Evolutionary conservation across 2,329 filamentous ascomycete species (phyloP).

Genomic region (Aspergillus felis): DNA sequence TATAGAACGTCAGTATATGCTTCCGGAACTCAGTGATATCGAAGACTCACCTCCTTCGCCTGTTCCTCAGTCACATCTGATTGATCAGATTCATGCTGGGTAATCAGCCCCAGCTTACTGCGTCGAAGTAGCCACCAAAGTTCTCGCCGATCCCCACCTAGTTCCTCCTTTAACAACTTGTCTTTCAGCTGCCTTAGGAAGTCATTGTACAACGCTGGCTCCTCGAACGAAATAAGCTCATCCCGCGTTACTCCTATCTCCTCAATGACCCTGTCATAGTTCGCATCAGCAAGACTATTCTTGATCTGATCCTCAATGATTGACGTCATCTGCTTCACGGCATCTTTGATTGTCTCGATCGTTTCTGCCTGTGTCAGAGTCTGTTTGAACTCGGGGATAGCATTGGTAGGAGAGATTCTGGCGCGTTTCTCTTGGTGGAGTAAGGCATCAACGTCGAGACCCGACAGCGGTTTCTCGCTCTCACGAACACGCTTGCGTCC

Average conservation of each 20-base stretch:
- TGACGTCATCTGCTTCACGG: constrained; percentile 67
- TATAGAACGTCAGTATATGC: neutral
- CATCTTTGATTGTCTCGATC: constrained; percentile 60
- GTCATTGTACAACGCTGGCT: constrained; percentile 71
- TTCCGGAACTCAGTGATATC: neutral
- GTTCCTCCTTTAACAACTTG: constrained; percentile 62
- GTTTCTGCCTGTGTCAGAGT: constrained; percentile 60
- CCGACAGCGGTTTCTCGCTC: constrained; percentile 76
- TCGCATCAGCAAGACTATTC: constrained; percentile 69
- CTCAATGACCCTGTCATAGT: constrained; percentile 72
- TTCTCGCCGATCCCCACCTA: constrained; percentile 74
- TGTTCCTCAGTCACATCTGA: constrained; percentile 67
- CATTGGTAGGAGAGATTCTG: constrained; percentile 64
- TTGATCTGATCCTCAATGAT: constrained; percentile 68
- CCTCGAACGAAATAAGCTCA: constrained; percentile 70
- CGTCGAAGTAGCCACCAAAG: constrained; percentile 75
- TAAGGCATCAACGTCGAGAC: constrained; percentile 78
- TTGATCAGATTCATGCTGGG: constrained; percentile 56
- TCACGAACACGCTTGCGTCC: constrained; percentile 66
- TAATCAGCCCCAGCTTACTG: constrained; percentile 69
- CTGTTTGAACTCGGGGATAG: constrained; percentile 88
- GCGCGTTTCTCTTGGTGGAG: constrained; percentile 56
- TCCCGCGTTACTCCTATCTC: constrained; percentile 73
- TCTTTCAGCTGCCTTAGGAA: constrained; percentile 69
- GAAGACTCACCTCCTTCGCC: constrained; percentile 52